phyloP scores from a whole-genome alignment of 2,329 filamentous ascomycete species.

The Emydomyces testavorans region DNA sequence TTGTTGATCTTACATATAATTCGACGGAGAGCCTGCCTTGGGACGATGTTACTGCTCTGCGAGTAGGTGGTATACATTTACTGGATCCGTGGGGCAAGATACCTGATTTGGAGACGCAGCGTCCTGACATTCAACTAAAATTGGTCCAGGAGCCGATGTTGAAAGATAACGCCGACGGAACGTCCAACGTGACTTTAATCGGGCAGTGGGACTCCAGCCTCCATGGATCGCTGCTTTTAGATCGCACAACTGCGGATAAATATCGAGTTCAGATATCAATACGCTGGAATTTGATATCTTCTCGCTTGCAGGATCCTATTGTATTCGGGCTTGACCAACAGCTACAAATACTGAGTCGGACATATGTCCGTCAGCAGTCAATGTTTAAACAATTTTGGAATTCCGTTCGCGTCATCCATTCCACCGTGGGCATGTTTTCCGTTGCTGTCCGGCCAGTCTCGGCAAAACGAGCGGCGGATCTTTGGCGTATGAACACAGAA shows the following conservation, averaged over 20 bases:
- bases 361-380: conserved; percentile 73
- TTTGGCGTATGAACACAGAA: conserved; percentile 93
- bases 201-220: conserved; percentile 95
- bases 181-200: conserved; percentile 70
- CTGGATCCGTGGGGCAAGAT: conserved; percentile 77
- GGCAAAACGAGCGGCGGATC: conserved; percentile 79
- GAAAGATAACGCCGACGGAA: conserved; percentile 79
- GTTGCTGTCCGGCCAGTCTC: conserved; percentile 75
- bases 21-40: conserved; percentile 80
- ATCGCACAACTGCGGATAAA: conserved; percentile 83
- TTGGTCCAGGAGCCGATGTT: conserved; percentile 67
- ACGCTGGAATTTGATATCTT: conserved; percentile 73
- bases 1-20: conserved; percentile 80
- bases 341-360: conserved; percentile 71
- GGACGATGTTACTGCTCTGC: conserved; percentile 66
- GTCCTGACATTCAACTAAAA: conserved; percentile 64
- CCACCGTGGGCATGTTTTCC: conserved; percentile 75
- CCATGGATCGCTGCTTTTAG: conserved; percentile 84
- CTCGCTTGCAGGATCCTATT: conserved; percentile 78
- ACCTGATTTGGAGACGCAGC: conserved; percentile 61
- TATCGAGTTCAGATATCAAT: conserved; percentile 81
- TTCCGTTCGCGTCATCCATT: conserved; percentile 72
- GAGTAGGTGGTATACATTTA: conserved; percentile 69
- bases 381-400: conserved; percentile 83
- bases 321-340: conserved; percentile 70